Evolutionary conservation across 164 flowering plant genomes (phyloP).

Genomic region (Magnolia sinica): DNA sequence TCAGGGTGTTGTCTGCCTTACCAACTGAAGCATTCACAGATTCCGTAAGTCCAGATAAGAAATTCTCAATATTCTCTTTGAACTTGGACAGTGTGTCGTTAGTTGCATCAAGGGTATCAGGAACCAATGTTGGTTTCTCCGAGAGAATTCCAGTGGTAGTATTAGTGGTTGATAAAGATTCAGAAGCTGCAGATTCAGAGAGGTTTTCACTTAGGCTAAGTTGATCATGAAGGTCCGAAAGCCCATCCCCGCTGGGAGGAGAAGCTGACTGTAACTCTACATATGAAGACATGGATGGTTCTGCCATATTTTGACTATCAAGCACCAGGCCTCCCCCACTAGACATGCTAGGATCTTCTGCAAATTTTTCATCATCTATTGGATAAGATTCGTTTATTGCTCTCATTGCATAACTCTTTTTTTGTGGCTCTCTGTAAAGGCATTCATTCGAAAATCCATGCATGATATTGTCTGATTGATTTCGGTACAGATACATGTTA

Average conservation of each 20-base stretch:
- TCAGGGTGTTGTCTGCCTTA: constrained; percentile 40
- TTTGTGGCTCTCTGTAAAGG: constrained; percentile 2
- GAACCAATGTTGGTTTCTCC: constrained; percentile 25
- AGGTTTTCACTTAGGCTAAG: constrained; percentile 21
- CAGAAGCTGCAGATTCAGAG: constrained; percentile 24
- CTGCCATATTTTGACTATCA: not conserved
- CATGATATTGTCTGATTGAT: constrained; percentile 20
- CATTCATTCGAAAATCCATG: constrained; percentile 19
- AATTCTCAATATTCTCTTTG: constrained; percentile 34
- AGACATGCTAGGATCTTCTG: constrained; percentile 28
- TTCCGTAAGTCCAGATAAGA: constrained; percentile 31
- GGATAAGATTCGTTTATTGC: constrained; percentile 12
- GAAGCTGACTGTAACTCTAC: constrained; percentile 1
- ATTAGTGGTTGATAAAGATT: constrained; percentile 20
- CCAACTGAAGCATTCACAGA: constrained; percentile 44
- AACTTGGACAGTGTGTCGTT: constrained; percentile 30
- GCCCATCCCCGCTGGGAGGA: constrained; percentile 15
- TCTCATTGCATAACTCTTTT: constrained; percentile 24
- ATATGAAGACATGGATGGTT: constrained; percentile 5
- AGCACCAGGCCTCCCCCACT: constrained; percentile 2
- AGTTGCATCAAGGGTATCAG: constrained; percentile 30
- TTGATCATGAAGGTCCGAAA: constrained; percentile 19
- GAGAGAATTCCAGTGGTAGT: constrained; percentile 18
- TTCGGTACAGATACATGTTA: constrained; percentile 14
- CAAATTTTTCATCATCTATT: constrained; percentile 25